Conservation (phyloP, 2,329 filamentous ascomycete genomes). For the Dactylellina leptospora region DNA sequence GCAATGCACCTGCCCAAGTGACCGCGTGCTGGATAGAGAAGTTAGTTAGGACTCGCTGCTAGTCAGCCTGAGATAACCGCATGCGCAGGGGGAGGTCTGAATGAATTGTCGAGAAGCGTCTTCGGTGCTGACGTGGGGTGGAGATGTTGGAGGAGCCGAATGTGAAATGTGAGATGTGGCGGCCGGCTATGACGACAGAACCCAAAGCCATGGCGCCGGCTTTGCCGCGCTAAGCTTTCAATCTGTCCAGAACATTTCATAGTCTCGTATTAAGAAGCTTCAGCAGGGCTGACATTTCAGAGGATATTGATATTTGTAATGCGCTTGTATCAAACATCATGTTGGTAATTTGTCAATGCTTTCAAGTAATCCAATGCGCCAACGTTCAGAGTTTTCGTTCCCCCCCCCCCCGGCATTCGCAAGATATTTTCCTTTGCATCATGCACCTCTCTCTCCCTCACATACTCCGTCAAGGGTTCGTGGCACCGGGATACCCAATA, state of each 20-base stretch:
- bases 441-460: not conserved
- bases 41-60: too few relatives aligned
- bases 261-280: too few relatives aligned
- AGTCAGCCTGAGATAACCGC: constrained; percentile 27
- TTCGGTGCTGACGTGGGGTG: constrained; percentile 37
- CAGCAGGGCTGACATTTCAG: too few relatives aligned
- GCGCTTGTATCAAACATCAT: not conserved
- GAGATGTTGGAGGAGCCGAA: not conserved
- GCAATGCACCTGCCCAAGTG: constrained; percentile 47
- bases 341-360: constrained; percentile 34
- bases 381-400: too few relatives aligned
- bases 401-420: not conserved
- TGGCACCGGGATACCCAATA: constrained; percentile 47
- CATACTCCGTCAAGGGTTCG: constrained; percentile 36
- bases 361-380: constrained; percentile 35
- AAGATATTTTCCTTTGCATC: not conserved
- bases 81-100: too few relatives aligned
- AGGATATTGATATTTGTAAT: constrained; percentile 28
- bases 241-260: not conserved
- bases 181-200: constrained; percentile 36
- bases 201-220: constrained; percentile 41
- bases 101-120: too few relatives aligned
- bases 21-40: constrained; percentile 20
- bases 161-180: not conserved
- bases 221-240: constrained; percentile 46